Conservation (phyloP, 2,329 filamentous ascomycete species). For the Ophiostoma tasmaniense region DNA sequence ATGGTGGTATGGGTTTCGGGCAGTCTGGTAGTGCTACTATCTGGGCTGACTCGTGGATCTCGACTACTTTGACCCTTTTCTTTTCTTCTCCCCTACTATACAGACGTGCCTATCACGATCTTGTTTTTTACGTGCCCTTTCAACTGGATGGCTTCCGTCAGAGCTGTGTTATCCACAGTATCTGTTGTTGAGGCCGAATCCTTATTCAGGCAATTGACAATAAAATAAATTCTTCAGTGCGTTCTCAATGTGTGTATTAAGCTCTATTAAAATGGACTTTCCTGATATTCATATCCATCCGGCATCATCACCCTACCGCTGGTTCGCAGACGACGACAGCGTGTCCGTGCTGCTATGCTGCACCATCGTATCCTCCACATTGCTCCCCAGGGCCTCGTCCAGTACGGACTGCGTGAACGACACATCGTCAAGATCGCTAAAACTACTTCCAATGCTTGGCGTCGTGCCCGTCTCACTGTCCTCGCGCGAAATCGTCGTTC, state of each 20-base stretch:
- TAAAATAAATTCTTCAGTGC: neutral
- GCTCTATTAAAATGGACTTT: neutral
- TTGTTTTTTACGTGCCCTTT: neutral
- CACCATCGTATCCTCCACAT: slow-evolving; percentile 18
- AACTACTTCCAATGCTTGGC: slow-evolving; percentile 76
- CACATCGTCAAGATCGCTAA: slow-evolving; percentile 63
- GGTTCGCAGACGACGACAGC: slow-evolving; percentile 13
- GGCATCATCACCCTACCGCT: neutral
- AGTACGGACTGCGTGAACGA: slow-evolving; percentile 22
- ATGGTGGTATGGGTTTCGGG: too few relatives aligned
- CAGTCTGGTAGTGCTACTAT: too few relatives aligned
- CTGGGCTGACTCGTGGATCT: neutral
- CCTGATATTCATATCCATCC: neutral
- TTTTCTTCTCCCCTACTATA: too few relatives aligned
- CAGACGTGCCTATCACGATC: neutral
- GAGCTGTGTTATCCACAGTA: neutral
- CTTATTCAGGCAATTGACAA: neutral
- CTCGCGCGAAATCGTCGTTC: slow-evolving; percentile 35
- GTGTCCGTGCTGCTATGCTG: slow-evolving; percentile 11
- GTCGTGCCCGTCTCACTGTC: slow-evolving; percentile 56
- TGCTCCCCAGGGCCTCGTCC: slow-evolving; percentile 21
- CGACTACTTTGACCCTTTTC: neutral
- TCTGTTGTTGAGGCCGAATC: neutral
- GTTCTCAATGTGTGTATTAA: neutral
- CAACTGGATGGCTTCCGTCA: neutral